Evolutionary conservation across 495 filamentous ascomycete genomes (phyloP), one percentile per base, ranked within the genome.

Genomic region (Cercophora newfieldiana): DNA sequence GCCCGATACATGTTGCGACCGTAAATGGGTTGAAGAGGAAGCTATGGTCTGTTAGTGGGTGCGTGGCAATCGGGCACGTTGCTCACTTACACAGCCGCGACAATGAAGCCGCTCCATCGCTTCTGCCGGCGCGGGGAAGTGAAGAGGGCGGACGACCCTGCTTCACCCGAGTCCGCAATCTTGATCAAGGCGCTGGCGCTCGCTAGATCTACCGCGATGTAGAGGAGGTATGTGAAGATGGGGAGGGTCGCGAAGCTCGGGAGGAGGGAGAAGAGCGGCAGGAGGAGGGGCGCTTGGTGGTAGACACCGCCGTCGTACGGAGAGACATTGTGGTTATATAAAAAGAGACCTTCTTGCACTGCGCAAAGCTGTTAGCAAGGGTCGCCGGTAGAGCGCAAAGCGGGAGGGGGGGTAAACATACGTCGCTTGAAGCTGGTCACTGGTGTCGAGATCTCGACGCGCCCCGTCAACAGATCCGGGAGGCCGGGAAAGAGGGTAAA

Each of bases 291-390:
- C 26, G 95, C 95, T 87, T 99, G 95, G 81, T 99, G 93, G 78
- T 92, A 99, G 75, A 98, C 92, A 65, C 95, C 95, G 63, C 95
- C 95, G 77, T 99, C 94, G 77, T 98, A 99, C 0, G 95, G 95
- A 57, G 93, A 97, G 26, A 97, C 91, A 83, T 97, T 95, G 71
- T 94, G 92, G 60, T 89, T 94, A 72, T 98, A 97, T 3, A 99
- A 87, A 73, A 96, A 98, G 54, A 99, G 82, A 29, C 95, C 95
- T 80, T 99, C 95, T 79, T 97, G 93, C 59, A 99, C 93, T 97
- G 61, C 28, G 16, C n/a, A 30, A 24, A 6, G 37, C 21, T 50
- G 65, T 63, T 54, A 65, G 28, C 37, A 55, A n/a, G 37, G 14
- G 47, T 26, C 18, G 33, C 24, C 58, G 10, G 22, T 7, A 62